These are phyloP conservation scores for Suillus decipiens DNA, from an alignment of 768 basidiomycete genomes.

Conservation along the genomic window DNA sequence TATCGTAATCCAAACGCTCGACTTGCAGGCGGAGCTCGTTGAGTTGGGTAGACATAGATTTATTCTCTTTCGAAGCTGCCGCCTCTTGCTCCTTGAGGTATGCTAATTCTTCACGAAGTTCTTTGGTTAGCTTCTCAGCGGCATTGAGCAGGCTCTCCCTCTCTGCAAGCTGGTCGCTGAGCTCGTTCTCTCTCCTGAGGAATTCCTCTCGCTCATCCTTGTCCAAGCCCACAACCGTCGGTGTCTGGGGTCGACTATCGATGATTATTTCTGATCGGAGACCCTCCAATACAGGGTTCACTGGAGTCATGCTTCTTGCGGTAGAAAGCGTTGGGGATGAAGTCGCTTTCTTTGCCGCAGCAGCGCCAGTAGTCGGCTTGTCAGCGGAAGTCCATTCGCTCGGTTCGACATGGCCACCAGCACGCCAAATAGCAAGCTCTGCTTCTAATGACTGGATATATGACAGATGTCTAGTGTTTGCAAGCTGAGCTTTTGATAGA, in stretches of 20 bases:
- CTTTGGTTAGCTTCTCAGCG: slow-evolving; percentile 85
- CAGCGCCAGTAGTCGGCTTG: slow-evolving; percentile 48
- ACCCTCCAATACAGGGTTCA: slow-evolving; percentile 72
- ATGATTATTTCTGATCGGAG: slow-evolving; percentile 57
- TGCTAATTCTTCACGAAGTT: slow-evolving; percentile 84
- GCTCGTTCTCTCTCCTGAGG: slow-evolving; percentile 92
- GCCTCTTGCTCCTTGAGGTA: slow-evolving; percentile 93
- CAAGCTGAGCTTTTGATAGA: slow-evolving; percentile 84
- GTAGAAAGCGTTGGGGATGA: slow-evolving; percentile 68
- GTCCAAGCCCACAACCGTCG: slow-evolving; percentile 83
- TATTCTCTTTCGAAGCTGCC: slow-evolving; percentile 85
- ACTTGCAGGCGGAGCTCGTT: slow-evolving; percentile 91
- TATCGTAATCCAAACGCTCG: slow-evolving; percentile 92
- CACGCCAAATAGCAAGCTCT: slow-evolving; percentile 87
- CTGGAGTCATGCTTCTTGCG: slow-evolving; percentile 70
- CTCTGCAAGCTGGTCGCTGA: slow-evolving; percentile 91
- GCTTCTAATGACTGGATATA: slow-evolving; percentile 90
- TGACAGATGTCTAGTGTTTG: slow-evolving; percentile 80
- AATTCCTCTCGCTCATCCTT: slow-evolving; percentile 99
- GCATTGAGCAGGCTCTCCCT: slow-evolving; percentile 79
- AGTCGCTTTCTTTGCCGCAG: slow-evolving; percentile 47
- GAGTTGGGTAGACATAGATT: slow-evolving; percentile 88
- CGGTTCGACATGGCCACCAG: slow-evolving; percentile 83
- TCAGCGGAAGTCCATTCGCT: slow-evolving; percentile 77
- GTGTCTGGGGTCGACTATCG: slow-evolving; percentile 89